Conservation (phyloP, 345 rosid species). For the Salix dunnii region DNA sequence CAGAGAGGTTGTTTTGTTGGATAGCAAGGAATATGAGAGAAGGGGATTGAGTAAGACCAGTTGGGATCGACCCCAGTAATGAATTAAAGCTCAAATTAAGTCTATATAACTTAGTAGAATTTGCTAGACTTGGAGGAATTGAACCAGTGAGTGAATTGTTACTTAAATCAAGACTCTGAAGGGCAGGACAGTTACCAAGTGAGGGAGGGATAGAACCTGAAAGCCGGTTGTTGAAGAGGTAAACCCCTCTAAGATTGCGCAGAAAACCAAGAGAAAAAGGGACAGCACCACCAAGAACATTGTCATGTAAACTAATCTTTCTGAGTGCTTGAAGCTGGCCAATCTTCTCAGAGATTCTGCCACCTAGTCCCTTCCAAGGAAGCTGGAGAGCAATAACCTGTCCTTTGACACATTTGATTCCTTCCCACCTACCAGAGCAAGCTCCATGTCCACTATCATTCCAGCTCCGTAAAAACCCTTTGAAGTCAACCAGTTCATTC, state of each 20-base stretch:
- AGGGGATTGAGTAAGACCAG: slow-evolving; percentile 38
- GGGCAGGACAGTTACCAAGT: slow-evolving; percentile 20
- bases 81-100: slow-evolving; percentile 66
- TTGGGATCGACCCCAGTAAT: slow-evolving; percentile 47
- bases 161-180: slow-evolving; percentile 40
- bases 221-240: slow-evolving; percentile 88
- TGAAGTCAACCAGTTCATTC: slow-evolving; percentile 59
- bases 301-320: slow-evolving; percentile 81
- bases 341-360: slow-evolving; percentile 71
- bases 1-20: slow-evolving; percentile 58
- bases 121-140: slow-evolving; percentile 65
- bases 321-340: slow-evolving; percentile 72
- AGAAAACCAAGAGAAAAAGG: slow-evolving; percentile 81
- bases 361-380: slow-evolving; percentile 86
- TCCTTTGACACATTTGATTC: slow-evolving; percentile 86
- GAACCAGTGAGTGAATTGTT: slow-evolving; percentile 55
- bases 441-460: slow-evolving; percentile 53
- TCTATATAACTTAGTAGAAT: slow-evolving; percentile 58
- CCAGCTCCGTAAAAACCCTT: slow-evolving; percentile 70
- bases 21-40: slow-evolving; percentile 55
- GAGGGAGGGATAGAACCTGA: slow-evolving; percentile 52
- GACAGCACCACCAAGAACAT: slow-evolving; percentile 57
- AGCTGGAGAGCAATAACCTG: slow-evolving; percentile 80
- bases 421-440: slow-evolving; percentile 87
- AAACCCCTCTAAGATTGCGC: slow-evolving; percentile 63